A percentile compares a stretch with the other conserved stretches of the same genome.
phyloP scores from a whole-genome alignment of 306 rosid genomes.

The Erythrophleum fordii region DNA sequence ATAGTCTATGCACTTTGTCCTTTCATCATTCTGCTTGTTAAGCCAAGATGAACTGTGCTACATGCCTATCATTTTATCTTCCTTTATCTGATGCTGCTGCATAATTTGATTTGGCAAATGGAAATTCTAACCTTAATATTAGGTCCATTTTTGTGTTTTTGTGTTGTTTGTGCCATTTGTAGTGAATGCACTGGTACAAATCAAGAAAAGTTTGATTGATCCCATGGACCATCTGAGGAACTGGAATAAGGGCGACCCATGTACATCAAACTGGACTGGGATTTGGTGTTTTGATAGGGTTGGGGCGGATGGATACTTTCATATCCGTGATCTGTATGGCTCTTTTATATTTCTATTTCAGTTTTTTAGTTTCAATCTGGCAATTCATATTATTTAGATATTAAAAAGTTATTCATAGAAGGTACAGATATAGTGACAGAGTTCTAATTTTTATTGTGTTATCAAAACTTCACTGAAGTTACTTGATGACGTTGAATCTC shows the following conservation, averaged over 20 bases:
- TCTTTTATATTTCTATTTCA: slow-evolving; percentile 14
- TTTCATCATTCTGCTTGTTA: background rate
- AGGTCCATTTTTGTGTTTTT: slow-evolving; percentile 30
- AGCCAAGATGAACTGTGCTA: slow-evolving; percentile 2
- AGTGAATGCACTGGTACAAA: slow-evolving; percentile 66
- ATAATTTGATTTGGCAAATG: slow-evolving; percentile 29
- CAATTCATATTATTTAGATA: background rate
- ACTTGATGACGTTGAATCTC: slow-evolving; percentile 63
- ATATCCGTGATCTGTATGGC: slow-evolving; percentile 68
- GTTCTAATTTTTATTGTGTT: slow-evolving; percentile 30
- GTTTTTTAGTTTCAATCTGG: slow-evolving; percentile 15
- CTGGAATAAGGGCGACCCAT: slow-evolving; percentile 81
- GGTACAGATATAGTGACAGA: background rate
- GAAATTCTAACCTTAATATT: background rate
- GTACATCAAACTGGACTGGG: slow-evolving; percentile 73
- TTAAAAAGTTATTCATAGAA: background rate
- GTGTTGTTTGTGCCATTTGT: slow-evolving; percentile 44
- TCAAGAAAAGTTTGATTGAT: slow-evolving; percentile 72
- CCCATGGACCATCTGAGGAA: slow-evolving; percentile 46
- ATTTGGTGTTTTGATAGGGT: slow-evolving; percentile 50
- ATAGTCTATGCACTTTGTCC: background rate
- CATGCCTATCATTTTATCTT: background rate
- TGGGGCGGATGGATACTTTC: slow-evolving; percentile 61
- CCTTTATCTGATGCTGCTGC: slow-evolving; percentile 1
- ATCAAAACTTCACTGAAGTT: slow-evolving; percentile 58